Conservation (phyloP, 257 asterid species). For the Euphrasia confusa region DNA sequence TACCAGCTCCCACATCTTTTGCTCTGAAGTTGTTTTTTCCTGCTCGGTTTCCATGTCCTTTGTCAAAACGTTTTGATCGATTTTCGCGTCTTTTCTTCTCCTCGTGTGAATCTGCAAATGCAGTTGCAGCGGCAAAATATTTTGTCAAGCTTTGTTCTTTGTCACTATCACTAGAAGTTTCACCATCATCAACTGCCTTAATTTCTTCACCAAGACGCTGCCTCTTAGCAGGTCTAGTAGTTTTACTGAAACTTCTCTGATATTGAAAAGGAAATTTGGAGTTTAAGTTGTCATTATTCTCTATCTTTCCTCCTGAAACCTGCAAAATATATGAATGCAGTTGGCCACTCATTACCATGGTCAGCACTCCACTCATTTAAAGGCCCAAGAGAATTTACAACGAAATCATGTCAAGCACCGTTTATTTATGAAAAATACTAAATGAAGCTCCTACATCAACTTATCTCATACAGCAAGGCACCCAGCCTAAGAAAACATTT, state of each 20-base stretch:
- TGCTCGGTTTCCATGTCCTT: constrained; percentile 57
- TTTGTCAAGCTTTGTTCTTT: constrained; percentile 69
- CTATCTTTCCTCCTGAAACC: constrained; percentile 59
- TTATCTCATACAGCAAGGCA: constrained; percentile 11
- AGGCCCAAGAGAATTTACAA: background rate
- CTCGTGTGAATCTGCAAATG: constrained; percentile 75
- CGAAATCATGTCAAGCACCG: background rate
- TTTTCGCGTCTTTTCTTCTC: constrained; percentile 86
- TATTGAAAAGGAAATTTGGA: constrained; percentile 48
- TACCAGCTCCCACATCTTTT: constrained; percentile 47
- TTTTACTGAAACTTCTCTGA: constrained; percentile 43
- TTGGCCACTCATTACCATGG: constrained; percentile 18
- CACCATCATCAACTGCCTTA: constrained; percentile 46
- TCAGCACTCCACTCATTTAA: background rate
- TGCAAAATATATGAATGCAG: constrained; percentile 36
- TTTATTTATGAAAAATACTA: constrained; percentile 1
- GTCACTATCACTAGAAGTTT: constrained; percentile 85
- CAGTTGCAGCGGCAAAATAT: constrained; percentile 61
- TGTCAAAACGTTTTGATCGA: constrained; percentile 94
- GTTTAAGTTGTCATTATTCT: constrained; percentile 48
- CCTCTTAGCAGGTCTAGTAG: constrained; percentile 68
- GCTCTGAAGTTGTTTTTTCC: constrained; percentile 38
- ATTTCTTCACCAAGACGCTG: constrained; percentile 63
- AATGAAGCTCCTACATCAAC: background rate
- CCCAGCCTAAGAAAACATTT: background rate